These are phyloP conservation scores for Penicillium coffeae DNA, from an alignment of 495 filamentous ascomycete species.

Conservation along the genomic window DNA sequence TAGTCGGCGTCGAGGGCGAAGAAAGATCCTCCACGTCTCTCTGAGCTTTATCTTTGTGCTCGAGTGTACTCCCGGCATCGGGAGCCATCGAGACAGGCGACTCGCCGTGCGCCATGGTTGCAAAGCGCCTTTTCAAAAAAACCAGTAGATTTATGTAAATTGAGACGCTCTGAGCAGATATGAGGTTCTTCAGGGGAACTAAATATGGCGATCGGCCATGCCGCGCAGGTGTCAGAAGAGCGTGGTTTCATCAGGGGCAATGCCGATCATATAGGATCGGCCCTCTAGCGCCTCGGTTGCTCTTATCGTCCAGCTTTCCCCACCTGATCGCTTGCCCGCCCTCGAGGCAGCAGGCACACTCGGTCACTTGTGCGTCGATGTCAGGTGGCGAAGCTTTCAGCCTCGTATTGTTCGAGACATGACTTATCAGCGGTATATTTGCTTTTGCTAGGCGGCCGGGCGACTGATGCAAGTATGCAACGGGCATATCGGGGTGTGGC, in stretches of 20 bases:
- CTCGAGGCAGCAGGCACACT: not conserved
- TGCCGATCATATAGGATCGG: slow-evolving; percentile 28
- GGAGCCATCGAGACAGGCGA: not conserved
- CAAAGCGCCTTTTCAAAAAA: too few species aligned
- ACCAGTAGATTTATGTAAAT: too few species aligned
- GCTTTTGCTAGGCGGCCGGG: too few species aligned
- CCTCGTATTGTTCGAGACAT: not conserved
- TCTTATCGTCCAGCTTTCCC: not conserved
- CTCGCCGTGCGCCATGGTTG: slow-evolving; percentile 1
- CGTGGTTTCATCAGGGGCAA: slow-evolving; percentile 18
- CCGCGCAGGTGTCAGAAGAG: slow-evolving; percentile 10
- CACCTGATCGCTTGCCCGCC: slow-evolving; percentile 4
- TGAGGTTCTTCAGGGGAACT: not conserved
- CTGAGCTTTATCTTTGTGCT: not conserved
- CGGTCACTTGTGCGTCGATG: slow-evolving; percentile 6
- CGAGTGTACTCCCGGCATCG: not conserved
- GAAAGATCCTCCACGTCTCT: not conserved
- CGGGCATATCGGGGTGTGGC: too few species aligned
- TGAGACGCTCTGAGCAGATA: not conserved
- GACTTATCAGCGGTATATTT: too few species aligned
- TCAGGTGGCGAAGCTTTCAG: slow-evolving; percentile 7
- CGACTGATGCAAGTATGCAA: too few species aligned
- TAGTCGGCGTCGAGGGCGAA: not conserved
- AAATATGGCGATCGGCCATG: not conserved
- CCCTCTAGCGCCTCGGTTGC: slow-evolving; percentile 10